phyloP scores from a whole-genome alignment of 164 flowering plant species.

The Annona squamosa region DNA sequence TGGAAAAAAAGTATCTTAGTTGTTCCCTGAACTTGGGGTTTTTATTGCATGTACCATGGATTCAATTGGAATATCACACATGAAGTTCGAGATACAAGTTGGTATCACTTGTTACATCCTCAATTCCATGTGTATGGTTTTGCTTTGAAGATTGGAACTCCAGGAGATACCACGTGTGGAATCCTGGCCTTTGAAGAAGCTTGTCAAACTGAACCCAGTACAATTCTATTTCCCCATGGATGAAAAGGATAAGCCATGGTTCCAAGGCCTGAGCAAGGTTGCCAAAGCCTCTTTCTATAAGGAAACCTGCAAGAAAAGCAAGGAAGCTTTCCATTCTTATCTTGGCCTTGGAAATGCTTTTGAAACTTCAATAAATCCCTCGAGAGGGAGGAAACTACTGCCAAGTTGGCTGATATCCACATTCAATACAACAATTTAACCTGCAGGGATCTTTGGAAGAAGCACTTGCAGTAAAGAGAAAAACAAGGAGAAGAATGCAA shows the following conservation, averaged over 20 bases:
- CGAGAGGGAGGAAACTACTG: constrained; percentile 26
- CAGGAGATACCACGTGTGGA: no score
- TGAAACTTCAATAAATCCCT: constrained; percentile 41
- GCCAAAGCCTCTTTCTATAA: constrained; percentile 54
- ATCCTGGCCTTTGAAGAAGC: constrained; percentile 37
- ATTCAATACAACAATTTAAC: constrained; percentile 21
- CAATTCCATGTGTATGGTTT: no score
- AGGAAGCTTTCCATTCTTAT: constrained; percentile 61
- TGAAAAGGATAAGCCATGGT: constrained; percentile 60
- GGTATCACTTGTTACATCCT: no score
- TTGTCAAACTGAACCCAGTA: constrained; percentile 65
- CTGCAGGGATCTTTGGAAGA: constrained; percentile 54
- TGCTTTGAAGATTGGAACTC: no score
- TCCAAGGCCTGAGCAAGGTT: constrained; percentile 62
- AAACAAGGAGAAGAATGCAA: constrained; percentile 1
- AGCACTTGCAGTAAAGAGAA: constrained; percentile 10
- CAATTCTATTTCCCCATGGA: constrained; percentile 54
- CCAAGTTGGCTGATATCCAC: background rate
- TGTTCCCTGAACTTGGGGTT: no score
- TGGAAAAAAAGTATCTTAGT: no score
- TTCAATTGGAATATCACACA: no score
- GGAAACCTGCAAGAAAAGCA: constrained; percentile 57
- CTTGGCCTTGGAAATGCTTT: constrained; percentile 63
- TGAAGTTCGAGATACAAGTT: no score
- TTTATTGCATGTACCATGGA: no score